Conservation (phyloP, 176 grass and related monocot species). For the Zizania latifolia region DNA sequence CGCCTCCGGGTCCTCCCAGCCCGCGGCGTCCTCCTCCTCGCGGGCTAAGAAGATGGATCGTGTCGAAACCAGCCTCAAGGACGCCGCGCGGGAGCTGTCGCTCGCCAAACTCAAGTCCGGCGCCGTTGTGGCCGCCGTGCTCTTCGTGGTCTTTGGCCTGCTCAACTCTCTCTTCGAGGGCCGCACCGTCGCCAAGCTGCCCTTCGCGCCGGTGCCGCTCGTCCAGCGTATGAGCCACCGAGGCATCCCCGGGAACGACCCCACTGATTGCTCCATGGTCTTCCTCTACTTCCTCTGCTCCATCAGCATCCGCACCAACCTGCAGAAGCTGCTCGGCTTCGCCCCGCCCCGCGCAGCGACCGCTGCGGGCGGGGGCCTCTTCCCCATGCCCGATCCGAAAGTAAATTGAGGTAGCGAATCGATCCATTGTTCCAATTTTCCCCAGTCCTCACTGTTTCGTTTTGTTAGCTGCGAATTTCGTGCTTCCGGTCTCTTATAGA, state of each 20-base stretch:
- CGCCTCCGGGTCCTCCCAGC: not conserved
- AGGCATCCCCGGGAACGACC: conserved; percentile 66
- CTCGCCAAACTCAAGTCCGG: conserved; percentile 97
- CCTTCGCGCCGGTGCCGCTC: conserved; percentile 68
- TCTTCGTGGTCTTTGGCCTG: conserved; percentile 90
- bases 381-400: conserved; percentile 91
- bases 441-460: not conserved
- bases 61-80: conserved; percentile 93
- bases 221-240: conserved; percentile 97
- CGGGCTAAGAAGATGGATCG: conserved; percentile 92
- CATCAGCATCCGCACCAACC: conserved; percentile 95
- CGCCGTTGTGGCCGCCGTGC: conserved; percentile 78
- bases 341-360: conserved; percentile 68
- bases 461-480: not conserved
- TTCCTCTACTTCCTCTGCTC: conserved; percentile 99
- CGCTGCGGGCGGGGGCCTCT: conserved; percentile 55
- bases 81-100: conserved; percentile 84
- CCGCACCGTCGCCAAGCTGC: conserved; percentile 72
- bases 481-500: too few species aligned
- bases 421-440: not conserved
- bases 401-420: conserved; percentile 54
- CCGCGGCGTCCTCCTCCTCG: conserved; percentile 36
- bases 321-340: conserved; percentile 90
- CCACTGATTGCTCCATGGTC: conserved; percentile 97
- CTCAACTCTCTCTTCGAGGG: conserved; percentile 98